Base-by-base conservation (phyloP, 31 red algal species). In the Porphyra umbilicalis region DNA sequence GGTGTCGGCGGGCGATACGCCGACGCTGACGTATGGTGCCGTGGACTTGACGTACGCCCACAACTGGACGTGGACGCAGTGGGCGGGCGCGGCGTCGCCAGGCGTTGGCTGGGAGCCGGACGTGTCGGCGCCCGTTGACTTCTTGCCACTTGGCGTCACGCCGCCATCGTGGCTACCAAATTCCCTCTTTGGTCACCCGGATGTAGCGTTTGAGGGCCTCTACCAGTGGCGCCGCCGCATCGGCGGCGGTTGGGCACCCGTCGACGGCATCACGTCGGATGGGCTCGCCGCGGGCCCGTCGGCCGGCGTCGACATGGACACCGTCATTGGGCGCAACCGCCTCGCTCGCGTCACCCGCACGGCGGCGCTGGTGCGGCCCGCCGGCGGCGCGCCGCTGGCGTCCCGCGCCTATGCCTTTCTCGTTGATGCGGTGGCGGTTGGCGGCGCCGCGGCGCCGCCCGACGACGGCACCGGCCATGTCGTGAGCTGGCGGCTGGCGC, bases 1-100 rank as follows among this genome's bases (percentile, higher is more conserved):
- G 10, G 79, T 89, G 42, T 76, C 79, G 32, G 32, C 89, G 33
- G 38, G 29, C 18, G 39, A 81, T 34, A 71, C 76, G 13, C 36
- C 33, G 30, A 79, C 37, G 25, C 81, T 77, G n/a, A 86, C 87
- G 33, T 89, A 85, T 76, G 84, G 87, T 9, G 82, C 86, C 25
- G 91, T 84, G 36, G 91, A 94, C 81, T 32, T 94, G 35, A 94
- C 87, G 1, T 94, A 94, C 37, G 83, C 91, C 0, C 86, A 89
- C 68, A 94, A 94, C 71, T 94, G 77, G 78, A 86, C 38, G 75
- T 94, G 91, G 91, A 87, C 86, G 31, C 80, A 44, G 36, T 89
- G 86, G 86, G 91, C 87, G 34, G 85, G 78, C 57, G 81, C 84
- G 77, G 80, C 89, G 38, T 75, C 75, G 20, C 77, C 40, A 29